phyloP scores from a whole-genome alignment of 805 yeast species.

The Lachancea thermotolerans region DNA sequence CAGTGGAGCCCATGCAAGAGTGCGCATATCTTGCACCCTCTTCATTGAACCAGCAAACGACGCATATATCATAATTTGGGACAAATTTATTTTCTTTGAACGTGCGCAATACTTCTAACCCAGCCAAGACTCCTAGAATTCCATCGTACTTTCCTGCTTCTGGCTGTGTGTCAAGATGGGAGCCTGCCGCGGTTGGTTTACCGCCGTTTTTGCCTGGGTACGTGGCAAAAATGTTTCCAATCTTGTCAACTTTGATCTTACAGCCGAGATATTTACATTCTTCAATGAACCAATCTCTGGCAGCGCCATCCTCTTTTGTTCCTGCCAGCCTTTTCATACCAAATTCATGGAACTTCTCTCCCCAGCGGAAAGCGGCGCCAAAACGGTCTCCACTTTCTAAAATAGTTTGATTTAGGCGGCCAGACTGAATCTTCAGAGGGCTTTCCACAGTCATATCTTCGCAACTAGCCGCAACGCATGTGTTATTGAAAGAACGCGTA shows the following conservation, averaged over 20 bases:
- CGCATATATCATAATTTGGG: conserved; percentile 60
- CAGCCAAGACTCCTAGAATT: conserved; percentile 59
- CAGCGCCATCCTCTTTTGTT: conserved; percentile 54
- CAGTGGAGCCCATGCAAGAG: conserved; percentile 58
- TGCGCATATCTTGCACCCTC: conserved; percentile 73
- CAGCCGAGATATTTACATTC: conserved; percentile 53
- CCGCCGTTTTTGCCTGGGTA: conserved; percentile 49
- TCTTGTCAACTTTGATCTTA: conserved; percentile 48
- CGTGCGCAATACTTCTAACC: conserved; percentile 60
- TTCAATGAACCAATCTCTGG: conserved; percentile 59
- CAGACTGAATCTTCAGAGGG: conserved; percentile 30
- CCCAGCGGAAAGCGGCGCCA: conserved; percentile 66
- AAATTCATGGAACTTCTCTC: conserved; percentile 46
- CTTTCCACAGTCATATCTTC: too few species aligned
- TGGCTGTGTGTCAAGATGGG: conserved; percentile 73
- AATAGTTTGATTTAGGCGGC: conserved; percentile 49
- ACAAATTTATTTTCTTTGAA: conserved; percentile 50
- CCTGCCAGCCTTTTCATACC: conserved; percentile 65
- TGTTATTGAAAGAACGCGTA: too few species aligned
- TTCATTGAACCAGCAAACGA: conserved; percentile 68
- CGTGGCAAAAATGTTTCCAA: conserved; percentile 64
- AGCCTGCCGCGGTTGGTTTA: conserved; percentile 63
- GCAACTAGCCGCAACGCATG: too few species aligned
- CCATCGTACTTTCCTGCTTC: conserved; percentile 77
- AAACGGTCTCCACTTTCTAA: conserved; percentile 50